Evolutionary conservation across 345 rosid genomes (phyloP).

Genomic region (Sisymbrium altissimum): DNA sequence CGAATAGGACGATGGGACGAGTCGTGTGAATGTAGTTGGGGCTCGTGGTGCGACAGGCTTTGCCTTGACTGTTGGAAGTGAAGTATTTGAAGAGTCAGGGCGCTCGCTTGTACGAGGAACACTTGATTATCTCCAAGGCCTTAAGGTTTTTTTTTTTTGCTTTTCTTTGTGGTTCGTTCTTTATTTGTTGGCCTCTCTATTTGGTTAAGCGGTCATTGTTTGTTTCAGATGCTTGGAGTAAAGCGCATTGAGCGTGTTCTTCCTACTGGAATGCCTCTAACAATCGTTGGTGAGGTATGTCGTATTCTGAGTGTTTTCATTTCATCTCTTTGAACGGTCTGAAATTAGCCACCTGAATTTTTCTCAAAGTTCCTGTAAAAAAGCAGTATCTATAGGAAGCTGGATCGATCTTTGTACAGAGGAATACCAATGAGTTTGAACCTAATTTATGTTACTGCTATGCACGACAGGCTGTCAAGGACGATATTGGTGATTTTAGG

Average conservation of each 20-base stretch:
- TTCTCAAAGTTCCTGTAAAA: not conserved
- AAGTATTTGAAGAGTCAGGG: conserved; percentile 97
- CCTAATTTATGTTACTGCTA: conserved; percentile 14
- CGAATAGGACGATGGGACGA: conserved; percentile 75
- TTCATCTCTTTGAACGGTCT: not conserved
- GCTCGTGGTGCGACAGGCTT: conserved; percentile 90
- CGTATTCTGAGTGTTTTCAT: not conserved
- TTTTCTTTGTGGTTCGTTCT: not conserved
- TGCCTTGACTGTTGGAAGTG: conserved; percentile 76
- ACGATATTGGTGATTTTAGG: conserved; percentile 80
- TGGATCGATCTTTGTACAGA: conserved; percentile 11
- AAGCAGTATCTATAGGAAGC: not conserved
- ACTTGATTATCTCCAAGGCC: conserved; percentile 90
- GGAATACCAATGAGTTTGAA: not conserved
- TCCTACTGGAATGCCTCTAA: conserved; percentile 85
- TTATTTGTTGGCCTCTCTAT: not conserved
- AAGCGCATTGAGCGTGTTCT: conserved; percentile 89
- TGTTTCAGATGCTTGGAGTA: conserved; percentile 91
- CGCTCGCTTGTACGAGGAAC: conserved; percentile 92
- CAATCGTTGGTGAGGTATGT: conserved; percentile 95
- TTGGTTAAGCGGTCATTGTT: conserved; percentile 14
- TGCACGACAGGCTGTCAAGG: conserved; percentile 75
- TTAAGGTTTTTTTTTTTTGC: conserved; percentile 53
- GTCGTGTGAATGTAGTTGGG: conserved; percentile 67
- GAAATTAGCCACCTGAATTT: not conserved